A percentile compares a stretch with the other conserved stretches of the same genome.
phyloP scores from a whole-genome alignment of 768 basidiomycete genomes.

The Rhodotorula toruloides region DNA sequence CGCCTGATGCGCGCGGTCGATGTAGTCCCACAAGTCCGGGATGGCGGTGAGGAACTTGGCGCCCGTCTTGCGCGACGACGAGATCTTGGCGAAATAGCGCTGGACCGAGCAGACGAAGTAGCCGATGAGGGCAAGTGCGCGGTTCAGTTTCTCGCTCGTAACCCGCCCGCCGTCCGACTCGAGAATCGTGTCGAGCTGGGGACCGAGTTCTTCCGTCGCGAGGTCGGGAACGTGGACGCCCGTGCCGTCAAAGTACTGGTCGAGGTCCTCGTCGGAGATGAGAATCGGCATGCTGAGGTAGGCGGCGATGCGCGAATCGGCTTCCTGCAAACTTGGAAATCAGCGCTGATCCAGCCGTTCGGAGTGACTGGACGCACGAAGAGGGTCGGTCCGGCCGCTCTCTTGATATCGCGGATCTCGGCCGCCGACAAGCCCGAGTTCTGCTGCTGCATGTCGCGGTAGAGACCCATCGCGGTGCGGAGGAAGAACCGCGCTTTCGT shows the following conservation, averaged over 20 bases:
- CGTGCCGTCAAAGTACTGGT: constrained; percentile 31
- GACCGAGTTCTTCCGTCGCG: constrained; percentile 18
- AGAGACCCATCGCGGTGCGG: constrained; percentile 31
- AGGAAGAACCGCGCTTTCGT: constrained; percentile 34
- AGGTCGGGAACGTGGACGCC: constrained; percentile 35
- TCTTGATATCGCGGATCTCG: constrained; percentile 17
- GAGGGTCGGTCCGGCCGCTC: constrained; percentile 14
- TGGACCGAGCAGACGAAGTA: constrained; percentile 35
- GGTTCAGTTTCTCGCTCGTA: constrained; percentile 14
- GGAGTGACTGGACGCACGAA: background rate
- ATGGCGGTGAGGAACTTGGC: constrained; percentile 7
- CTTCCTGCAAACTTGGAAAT: constrained; percentile 4
- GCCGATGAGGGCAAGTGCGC: constrained; percentile 23
- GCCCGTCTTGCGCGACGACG: constrained; percentile 1
- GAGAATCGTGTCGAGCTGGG: constrained; percentile 21
- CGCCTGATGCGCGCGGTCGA: constrained; percentile 29
- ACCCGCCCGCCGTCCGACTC: constrained; percentile 1
- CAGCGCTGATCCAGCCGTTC: background rate
- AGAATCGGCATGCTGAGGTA: constrained; percentile 22
- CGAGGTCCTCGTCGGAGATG: constrained; percentile 34
- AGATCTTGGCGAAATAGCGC: constrained; percentile 19
- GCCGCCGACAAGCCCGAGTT: background rate
- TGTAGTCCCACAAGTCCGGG: constrained; percentile 16
- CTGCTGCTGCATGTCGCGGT: constrained; percentile 35
- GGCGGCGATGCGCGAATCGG: constrained; percentile 28